Evolutionary conservation across 2,329 filamentous ascomycete genomes (phyloP).

Genomic region (Reticulascus tulasneorum): DNA sequence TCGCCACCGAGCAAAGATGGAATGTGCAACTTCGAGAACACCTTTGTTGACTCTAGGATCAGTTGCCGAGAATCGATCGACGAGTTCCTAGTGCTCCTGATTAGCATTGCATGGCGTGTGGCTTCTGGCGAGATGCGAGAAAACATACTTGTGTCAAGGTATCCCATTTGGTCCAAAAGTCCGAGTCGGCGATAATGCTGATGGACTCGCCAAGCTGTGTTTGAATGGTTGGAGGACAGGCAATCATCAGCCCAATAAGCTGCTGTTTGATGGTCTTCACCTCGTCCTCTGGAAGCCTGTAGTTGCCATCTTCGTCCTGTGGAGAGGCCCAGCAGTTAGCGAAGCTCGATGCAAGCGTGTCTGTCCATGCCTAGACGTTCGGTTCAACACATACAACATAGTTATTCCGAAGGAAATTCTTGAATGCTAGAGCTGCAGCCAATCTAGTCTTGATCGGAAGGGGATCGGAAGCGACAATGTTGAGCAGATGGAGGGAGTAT

Average conservation of each 20-base stretch:
- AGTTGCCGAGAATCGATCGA: constrained; percentile 76
- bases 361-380: constrained; percentile 38
- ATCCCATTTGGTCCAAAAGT: constrained; percentile 95
- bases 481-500: constrained; percentile 84
- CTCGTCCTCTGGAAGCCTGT: constrained; percentile 80
- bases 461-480: constrained; percentile 76
- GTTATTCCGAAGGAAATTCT: constrained; percentile 94
- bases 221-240: constrained; percentile 81
- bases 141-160: too few relatives aligned
- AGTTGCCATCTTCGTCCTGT: constrained; percentile 92
- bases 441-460: constrained; percentile 77
- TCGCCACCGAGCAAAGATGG: constrained; percentile 94
- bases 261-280: constrained; percentile 90
- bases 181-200: constrained; percentile 94
- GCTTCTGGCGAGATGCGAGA: neutral
- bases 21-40: constrained; percentile 94
- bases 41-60: constrained; percentile 87
- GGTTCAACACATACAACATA: too few relatives aligned
- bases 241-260: constrained; percentile 94
- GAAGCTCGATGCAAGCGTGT: neutral
- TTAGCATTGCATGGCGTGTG: constrained; percentile 13
- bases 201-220: constrained; percentile 94
- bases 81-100: too few relatives aligned
- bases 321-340: constrained; percentile 34
- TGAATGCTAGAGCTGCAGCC: constrained; percentile 89